Base-by-base conservation (phyloP, 2,329 filamentous ascomycete species). In the Talaromyces sp. region DNA sequence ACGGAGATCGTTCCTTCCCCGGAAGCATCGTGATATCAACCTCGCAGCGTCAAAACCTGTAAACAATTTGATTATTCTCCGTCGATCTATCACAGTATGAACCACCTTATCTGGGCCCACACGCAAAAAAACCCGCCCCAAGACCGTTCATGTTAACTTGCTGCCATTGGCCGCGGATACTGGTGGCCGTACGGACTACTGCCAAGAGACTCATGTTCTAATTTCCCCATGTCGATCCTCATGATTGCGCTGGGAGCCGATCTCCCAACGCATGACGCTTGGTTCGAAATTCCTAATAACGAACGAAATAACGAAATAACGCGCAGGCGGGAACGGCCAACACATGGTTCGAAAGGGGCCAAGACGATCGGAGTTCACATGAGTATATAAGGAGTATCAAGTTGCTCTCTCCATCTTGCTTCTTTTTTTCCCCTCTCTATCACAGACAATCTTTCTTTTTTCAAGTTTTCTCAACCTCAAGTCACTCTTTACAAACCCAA, bases 401-500 rank as follows among this genome's bases (percentile, higher is more conserved):
- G 17, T 52, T 11, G 24, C 2, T 6, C 1, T 29, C 24, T 9
- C 11, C 1, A 14, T 19, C 11, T 17, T 10, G 6, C 27, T 13
- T 56, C 4, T 53, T 19, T 29, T 29, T 29, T 19, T 31, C 9
- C 2, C 6, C 21, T 46, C 27, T 51, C 50, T 14, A 26, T 60
- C 53, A 26, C 41, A 35, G 55, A 32, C 35, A 43, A 19, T 54
- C 35, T 29, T 38, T 60, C 49, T 26, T 14, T 57, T 4, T 19
- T 60, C 49, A 21, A 17, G 24, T 57, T 51, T 13, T 29, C 14
- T 29, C 14, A 51, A 50, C 5, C 35, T 21, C 27, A 57, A 41
- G 41, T 27, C 49, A 52, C 26, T 52, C 49, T 52, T 52, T 52
- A 52, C 13, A 27, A 29, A 29, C 43, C 55, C 43, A 60, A 57